Conservation (phyloP, 441 rosid species). For the Jatropha multifida region DNA sequence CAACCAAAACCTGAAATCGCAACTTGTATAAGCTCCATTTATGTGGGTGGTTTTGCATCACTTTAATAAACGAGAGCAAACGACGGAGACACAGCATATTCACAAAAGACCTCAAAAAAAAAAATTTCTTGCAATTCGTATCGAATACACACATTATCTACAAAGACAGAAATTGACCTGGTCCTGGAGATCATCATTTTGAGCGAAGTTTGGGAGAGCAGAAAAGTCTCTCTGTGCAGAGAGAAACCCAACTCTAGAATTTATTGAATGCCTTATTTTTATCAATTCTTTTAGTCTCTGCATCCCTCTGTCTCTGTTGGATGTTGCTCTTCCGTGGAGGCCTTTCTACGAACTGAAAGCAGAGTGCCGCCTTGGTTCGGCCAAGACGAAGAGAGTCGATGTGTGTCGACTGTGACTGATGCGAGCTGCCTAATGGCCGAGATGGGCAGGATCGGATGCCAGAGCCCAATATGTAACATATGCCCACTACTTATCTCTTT, state of each 20-base stretch:
- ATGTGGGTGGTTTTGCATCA: slow-evolving; percentile 3
- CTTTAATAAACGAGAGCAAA: neutral
- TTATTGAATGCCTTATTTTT: slow-evolving; percentile 37
- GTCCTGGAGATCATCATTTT: slow-evolving; percentile 51
- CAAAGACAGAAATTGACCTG: slow-evolving; percentile 43
- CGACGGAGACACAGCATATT: neutral
- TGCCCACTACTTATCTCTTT: no score
- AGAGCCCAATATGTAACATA: no score
- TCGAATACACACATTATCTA: neutral
- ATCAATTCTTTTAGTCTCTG: slow-evolving; percentile 54
- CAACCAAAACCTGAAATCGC: slow-evolving; percentile 66
- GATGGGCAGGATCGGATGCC: neutral
- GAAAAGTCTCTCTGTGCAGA: slow-evolving; percentile 51
- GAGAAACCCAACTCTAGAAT: slow-evolving; percentile 35
- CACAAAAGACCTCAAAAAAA: neutral
- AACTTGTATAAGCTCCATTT: slow-evolving; percentile 10
- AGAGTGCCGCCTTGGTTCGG: slow-evolving; percentile 1
- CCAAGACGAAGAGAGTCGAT: neutral
- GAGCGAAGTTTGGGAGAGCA: slow-evolving; percentile 58
- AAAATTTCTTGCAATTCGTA: neutral
- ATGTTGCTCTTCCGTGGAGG: neutral
- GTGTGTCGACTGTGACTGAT: neutral
- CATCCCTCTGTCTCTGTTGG: slow-evolving; percentile 37
- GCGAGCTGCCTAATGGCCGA: neutral
- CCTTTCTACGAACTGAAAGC: neutral